phyloP scores from a whole-genome alignment of 345 rosid species.

The Syzygium aromaticum region DNA sequence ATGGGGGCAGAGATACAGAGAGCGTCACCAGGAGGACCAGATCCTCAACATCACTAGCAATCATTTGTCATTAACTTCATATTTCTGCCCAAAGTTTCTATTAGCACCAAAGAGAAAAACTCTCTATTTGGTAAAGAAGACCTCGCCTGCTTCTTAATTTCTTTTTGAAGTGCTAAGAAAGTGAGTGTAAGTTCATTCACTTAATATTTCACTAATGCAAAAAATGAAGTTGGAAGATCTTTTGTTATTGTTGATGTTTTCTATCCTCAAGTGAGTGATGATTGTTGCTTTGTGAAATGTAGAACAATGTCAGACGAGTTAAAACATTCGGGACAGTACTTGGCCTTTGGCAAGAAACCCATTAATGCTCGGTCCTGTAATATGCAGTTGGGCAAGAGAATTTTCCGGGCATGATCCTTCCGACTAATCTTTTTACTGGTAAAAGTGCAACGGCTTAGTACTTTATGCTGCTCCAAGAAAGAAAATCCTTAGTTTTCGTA shows the following conservation, averaged over 20 bases:
- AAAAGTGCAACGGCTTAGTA: background rate
- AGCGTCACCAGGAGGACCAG: slow-evolving; percentile 4
- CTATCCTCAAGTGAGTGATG: background rate
- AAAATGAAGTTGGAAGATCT: background rate
- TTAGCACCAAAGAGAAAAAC: background rate
- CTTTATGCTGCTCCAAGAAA: background rate
- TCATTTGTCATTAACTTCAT: background rate
- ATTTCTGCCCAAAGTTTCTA: background rate
- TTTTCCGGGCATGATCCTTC: background rate
- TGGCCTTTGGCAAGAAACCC: background rate
- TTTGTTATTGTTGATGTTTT: background rate
- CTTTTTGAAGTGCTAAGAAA: background rate
- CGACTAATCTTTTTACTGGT: background rate
- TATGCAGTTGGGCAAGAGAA: background rate
- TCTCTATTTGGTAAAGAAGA: background rate
- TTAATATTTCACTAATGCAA: background rate
- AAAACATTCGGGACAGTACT: background rate
- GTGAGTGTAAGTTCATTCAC: background rate
- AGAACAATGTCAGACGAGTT: background rate
- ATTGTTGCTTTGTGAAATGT: background rate
- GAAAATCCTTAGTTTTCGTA: background rate
- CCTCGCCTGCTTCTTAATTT: background rate
- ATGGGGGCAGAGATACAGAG: background rate
- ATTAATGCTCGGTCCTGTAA: background rate
- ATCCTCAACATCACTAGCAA: slow-evolving; percentile 9